phyloP scores from a whole-genome alignment of 768 basidiomycete species.

The Sporobolomyces phaffii region DNA sequence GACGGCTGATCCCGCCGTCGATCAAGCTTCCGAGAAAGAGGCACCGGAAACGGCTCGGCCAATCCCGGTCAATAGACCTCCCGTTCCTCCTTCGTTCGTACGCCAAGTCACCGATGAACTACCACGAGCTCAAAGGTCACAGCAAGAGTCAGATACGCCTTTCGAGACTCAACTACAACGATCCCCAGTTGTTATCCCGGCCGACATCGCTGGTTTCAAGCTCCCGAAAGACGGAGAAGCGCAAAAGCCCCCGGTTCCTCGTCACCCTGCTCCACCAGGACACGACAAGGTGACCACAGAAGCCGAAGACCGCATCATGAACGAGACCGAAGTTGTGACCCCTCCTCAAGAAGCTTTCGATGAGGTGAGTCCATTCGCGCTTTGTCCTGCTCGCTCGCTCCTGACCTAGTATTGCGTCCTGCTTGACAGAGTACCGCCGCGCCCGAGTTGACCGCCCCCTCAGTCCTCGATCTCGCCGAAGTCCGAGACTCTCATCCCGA shows the following conservation, averaged over 20 bases:
- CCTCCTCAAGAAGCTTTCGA: conserved; percentile 28
- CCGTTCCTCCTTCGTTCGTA: conserved; percentile 14
- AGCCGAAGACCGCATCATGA: conserved; percentile 17
- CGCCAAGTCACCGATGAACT: conserved; percentile 12
- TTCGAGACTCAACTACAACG: not conserved
- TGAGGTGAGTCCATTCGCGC: not conserved
- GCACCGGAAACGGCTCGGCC: not conserved
- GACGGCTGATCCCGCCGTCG: not conserved
- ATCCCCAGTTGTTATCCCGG: not conserved
- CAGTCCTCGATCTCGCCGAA: conserved; percentile 4
- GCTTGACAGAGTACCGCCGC: conserved; percentile 16
- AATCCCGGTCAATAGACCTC: conserved; percentile 4
- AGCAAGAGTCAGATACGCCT: not conserved
- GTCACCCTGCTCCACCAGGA: not conserved
- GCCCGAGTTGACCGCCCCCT: not conserved
- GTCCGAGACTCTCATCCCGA: conserved; percentile 1
- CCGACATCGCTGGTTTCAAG: not conserved
- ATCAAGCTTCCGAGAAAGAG: not conserved
- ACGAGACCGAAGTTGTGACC: conserved; percentile 19
- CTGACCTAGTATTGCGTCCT: too few relatives aligned
- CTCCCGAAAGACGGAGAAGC: not conserved
- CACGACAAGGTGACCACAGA: conserved; percentile 12
- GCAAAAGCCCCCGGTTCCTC: conserved; percentile 16
- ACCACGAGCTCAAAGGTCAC: not conserved
- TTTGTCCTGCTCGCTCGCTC: not conserved